A percentile compares a stretch with the other conserved stretches of the same genome.
Conservation (phyloP, 1,284 basidiomycete species). For the Trichosporon coremiiforme region DNA sequence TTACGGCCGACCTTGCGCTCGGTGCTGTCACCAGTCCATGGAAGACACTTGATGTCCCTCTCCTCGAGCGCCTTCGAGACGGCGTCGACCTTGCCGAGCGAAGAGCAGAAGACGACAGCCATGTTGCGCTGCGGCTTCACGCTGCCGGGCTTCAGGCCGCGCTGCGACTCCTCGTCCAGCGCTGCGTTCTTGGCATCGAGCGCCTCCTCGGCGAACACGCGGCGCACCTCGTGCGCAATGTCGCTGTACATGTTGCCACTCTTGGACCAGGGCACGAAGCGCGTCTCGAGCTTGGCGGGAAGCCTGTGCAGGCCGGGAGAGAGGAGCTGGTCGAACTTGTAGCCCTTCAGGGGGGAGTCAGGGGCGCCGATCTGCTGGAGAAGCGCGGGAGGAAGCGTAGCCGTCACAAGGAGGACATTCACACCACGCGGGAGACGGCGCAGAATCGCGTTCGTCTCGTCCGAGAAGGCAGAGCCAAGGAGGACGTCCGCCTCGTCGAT, state of each 20-base stretch:
- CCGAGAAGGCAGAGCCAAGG: conserved; percentile 79
- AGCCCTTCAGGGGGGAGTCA: conserved; percentile 61
- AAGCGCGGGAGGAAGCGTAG: conserved; percentile 79
- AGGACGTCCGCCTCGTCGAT: conserved; percentile 86
- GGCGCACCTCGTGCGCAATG: conserved; percentile 70
- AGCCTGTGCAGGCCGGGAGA: conserved; percentile 78
- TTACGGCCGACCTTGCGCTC: conserved; percentile 60
- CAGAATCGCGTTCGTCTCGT: conserved; percentile 68
- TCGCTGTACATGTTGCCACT: conserved; percentile 72
- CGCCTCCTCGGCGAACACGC: conserved; percentile 39
- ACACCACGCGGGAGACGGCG: conserved; percentile 55
- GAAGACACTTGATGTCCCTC: conserved; percentile 67
- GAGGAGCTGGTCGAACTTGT: conserved; percentile 63
- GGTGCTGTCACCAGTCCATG: conserved; percentile 64
- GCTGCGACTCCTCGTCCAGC: conserved; percentile 62
- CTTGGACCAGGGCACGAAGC: conserved; percentile 73
- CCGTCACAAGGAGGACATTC: conserved; percentile 72
- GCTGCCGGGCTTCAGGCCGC: conserved; percentile 17
- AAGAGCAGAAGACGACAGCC: conserved; percentile 79
- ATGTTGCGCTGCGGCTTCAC: conserved; percentile 51
- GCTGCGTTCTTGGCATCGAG: conserved; percentile 54
- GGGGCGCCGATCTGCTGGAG: conserved; percentile 70
- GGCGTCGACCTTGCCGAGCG: conserved; percentile 66
- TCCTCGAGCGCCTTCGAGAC: conserved; percentile 63
- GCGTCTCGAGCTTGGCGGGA: conserved; percentile 68